phyloP scores from a whole-genome alignment of 164 flowering plant genomes.

The Taxillus chinensis region DNA sequence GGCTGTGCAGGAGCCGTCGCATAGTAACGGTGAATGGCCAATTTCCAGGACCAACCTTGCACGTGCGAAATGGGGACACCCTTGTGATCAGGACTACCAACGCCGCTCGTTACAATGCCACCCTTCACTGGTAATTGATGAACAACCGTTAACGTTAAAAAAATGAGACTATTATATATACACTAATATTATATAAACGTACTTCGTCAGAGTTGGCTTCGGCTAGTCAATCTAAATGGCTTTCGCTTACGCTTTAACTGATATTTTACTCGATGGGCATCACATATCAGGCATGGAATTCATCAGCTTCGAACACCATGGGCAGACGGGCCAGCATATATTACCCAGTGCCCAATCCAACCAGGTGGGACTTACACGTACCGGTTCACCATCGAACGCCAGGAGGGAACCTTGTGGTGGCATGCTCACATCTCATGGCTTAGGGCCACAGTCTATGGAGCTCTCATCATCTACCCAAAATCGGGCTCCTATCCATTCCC shows the following conservation, averaged over 20 bases:
- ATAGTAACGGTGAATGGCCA: conserved; percentile 47
- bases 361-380: conserved; percentile 84
- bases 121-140: conserved; percentile 46
- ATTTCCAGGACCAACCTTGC: conserved; percentile 52
- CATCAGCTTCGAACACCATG: conserved; percentile 74
- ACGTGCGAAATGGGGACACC: conserved; percentile 42
- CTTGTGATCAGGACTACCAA: conserved; percentile 37
- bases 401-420: conserved; percentile 98
- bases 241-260: too few species aligned
- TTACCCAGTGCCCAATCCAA: conserved; percentile 86
- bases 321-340: conserved; percentile 89
- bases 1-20: conserved; percentile 49
- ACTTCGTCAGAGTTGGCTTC: too few species aligned
- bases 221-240: too few species aligned
- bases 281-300: conserved; percentile 61
- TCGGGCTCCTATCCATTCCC: conserved; percentile 46
- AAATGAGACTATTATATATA: too few species aligned
- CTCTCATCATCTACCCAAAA: conserved; percentile 65
- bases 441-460: conserved; percentile 88
- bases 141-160: too few species aligned
- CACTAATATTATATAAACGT: too few species aligned
- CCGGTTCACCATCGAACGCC: conserved; percentile 65
- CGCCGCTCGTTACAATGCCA: conserved; percentile 31
- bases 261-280: too few species aligned
- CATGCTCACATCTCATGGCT: conserved; percentile 93